Evolutionary conservation across 2,329 filamentous ascomycete species (phyloP).

Genomic region (Metarhizium album): DNA sequence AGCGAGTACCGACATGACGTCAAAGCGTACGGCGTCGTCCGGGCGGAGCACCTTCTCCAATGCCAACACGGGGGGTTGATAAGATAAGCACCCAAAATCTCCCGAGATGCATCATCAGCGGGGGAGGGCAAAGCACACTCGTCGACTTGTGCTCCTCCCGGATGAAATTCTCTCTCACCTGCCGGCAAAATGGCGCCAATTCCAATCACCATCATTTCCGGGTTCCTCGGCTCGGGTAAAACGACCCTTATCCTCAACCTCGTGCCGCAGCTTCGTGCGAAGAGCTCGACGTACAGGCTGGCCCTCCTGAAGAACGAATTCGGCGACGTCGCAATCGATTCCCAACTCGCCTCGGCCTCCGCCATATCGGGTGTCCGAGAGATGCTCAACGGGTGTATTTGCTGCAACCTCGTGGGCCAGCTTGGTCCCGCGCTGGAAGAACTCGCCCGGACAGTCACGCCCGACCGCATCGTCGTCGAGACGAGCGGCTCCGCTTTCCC

Average conservation of each 20-base stretch:
- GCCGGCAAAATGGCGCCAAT: conserved; percentile 51
- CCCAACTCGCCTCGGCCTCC: conserved; percentile 71
- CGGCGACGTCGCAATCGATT: conserved; percentile 88
- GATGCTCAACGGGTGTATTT: conserved; percentile 94
- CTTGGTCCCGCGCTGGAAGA: conserved; percentile 70
- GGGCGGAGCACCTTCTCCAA: neutral
- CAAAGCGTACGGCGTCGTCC: neutral
- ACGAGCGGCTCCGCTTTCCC: conserved; percentile 83
- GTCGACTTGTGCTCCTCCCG: neutral
- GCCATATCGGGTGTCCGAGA: conserved; percentile 86
- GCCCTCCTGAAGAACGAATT: conserved; percentile 98
- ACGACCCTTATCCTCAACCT: conserved; percentile 93
- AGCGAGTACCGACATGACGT: neutral
- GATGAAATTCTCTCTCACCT: neutral
- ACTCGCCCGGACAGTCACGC: conserved; percentile 46
- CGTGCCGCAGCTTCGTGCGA: conserved; percentile 73
- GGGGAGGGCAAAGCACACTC: neutral
- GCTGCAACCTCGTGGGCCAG: conserved; percentile 94
- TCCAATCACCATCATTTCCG: conserved; percentile 89
- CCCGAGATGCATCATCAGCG: neutral
- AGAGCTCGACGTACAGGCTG: conserved; percentile 67
- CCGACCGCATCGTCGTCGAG: conserved; percentile 88
- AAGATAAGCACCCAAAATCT: neutral
- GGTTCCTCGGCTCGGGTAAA: conserved; percentile 92
- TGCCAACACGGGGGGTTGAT: neutral